phyloP scores from a whole-genome alignment of 768 basidiomycete genomes.

The Chlorophyllum brunneum region DNA sequence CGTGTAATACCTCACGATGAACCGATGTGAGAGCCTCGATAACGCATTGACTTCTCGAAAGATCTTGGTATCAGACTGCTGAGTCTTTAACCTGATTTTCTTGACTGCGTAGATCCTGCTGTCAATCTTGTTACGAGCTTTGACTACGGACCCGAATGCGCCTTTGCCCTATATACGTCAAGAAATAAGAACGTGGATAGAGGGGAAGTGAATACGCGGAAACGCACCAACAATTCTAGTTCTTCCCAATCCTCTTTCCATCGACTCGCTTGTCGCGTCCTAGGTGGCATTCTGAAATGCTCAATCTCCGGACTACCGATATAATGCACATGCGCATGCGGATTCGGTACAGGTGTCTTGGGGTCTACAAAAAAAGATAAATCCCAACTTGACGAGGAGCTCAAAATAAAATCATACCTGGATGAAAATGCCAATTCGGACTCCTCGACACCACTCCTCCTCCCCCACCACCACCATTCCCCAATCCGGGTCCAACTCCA shows the following conservation, averaged over 20 bases:
- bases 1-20: slow-evolving; percentile 89
- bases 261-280: slow-evolving; percentile 58
- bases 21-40: slow-evolving; percentile 83
- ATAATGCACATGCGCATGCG: slow-evolving; percentile 15
- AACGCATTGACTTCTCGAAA: slow-evolving; percentile 89
- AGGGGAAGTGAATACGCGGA: not conserved
- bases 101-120: slow-evolving; percentile 89
- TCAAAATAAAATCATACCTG: not conserved
- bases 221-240: slow-evolving; percentile 70
- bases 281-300: slow-evolving; percentile 46
- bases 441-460: not conserved
- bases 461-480: not conserved
- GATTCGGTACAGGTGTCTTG: slow-evolving; percentile 46
- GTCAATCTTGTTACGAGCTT: slow-evolving; percentile 88
- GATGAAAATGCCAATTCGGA: not conserved
- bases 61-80: slow-evolving; percentile 81
- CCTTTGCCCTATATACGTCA: slow-evolving; percentile 65
- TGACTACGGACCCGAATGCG: slow-evolving; percentile 92
- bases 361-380: slow-evolving; percentile 27
- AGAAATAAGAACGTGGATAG: not conserved
- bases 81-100: slow-evolving; percentile 78
- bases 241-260: slow-evolving; percentile 97
- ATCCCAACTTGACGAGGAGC: not conserved
- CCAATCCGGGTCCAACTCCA: not conserved
- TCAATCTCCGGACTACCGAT: slow-evolving; percentile 63